These are phyloP conservation scores for Herpetomonas tarakana DNA, from an alignment of 208 protist species.

Conservation along the genomic window DNA sequence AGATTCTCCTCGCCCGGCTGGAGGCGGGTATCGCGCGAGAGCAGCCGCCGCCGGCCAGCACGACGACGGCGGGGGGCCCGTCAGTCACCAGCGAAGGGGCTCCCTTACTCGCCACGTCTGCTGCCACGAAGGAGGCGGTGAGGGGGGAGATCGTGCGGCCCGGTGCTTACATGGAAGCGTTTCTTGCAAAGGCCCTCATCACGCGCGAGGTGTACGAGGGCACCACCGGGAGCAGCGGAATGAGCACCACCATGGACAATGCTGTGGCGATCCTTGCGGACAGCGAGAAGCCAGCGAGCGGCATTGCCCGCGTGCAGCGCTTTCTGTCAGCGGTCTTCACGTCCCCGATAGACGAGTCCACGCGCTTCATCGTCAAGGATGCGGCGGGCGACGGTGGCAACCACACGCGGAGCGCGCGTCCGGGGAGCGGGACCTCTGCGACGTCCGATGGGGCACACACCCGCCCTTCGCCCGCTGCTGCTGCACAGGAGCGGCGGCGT, in stretches of 20 bases:
- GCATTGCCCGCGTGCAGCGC: slow-evolving; percentile 65
- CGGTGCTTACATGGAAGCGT: slow-evolving; percentile 57
- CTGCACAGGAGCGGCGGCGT: slow-evolving; percentile 14
- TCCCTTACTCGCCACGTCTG: too few species aligned
- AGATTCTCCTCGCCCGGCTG: slow-evolving; percentile 60
- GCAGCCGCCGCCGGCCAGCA: slow-evolving; percentile 1
- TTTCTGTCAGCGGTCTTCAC: slow-evolving; percentile 72
- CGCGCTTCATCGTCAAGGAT: slow-evolving; percentile 66
- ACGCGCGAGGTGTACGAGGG: slow-evolving; percentile 63
- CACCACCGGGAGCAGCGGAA: slow-evolving; percentile 17
- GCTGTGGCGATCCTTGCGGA: slow-evolving; percentile 58
- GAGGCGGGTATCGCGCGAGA: slow-evolving; percentile 48
- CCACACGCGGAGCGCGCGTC: not conserved
- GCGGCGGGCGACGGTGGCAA: not conserved
- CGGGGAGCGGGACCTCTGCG: not conserved
- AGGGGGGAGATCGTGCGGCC: slow-evolving; percentile 52
- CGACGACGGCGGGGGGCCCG: not conserved
- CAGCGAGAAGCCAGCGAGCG: slow-evolving; percentile 51
- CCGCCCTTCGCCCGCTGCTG: too few species aligned
- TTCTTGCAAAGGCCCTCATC: slow-evolving; percentile 72
- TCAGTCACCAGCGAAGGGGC: not conserved
- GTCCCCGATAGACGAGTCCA: slow-evolving; percentile 21
- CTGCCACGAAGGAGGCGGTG: too few species aligned
- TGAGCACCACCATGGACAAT: slow-evolving; percentile 61
- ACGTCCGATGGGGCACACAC: not conserved